A percentile compares a stretch with the other conserved stretches of the same genome.
Evolutionary conservation across 2,329 filamentous ascomycete genomes (phyloP).

Genomic region (Calonectria honghensis): DNA sequence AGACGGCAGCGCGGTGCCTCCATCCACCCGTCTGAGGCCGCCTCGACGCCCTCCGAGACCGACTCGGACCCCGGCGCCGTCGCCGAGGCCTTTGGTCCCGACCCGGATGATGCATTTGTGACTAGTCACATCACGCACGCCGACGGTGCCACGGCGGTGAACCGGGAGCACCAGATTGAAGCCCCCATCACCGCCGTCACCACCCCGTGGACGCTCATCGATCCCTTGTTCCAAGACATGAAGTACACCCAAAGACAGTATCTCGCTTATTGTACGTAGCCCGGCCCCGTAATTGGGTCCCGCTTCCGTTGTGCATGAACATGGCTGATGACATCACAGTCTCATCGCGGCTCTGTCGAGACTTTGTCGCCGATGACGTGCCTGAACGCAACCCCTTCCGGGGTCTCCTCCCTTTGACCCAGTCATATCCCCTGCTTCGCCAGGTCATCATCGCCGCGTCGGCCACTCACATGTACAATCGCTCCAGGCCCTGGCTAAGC

Average conservation of each 20-base stretch:
- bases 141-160: slow-evolving; percentile 46
- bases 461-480: slow-evolving; percentile 68
- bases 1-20: slow-evolving; percentile 21
- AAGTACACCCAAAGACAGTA: slow-evolving; percentile 66
- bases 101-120: slow-evolving; percentile 45
- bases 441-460: slow-evolving; percentile 70
- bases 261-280: slow-evolving; percentile 63
- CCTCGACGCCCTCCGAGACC: slow-evolving; percentile 40
- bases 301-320: slow-evolving; percentile 27
- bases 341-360: slow-evolving; percentile 70
- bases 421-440: slow-evolving; percentile 64
- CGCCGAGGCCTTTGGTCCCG: slow-evolving; percentile 25
- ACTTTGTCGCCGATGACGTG: slow-evolving; percentile 69
- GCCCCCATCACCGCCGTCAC: not conserved
- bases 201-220: slow-evolving; percentile 61
- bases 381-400: slow-evolving; percentile 68
- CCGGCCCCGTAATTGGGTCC: slow-evolving; percentile 34
- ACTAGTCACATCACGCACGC: slow-evolving; percentile 54
- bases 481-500: slow-evolving; percentile 59
- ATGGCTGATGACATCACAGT: slow-evolving; percentile 59
- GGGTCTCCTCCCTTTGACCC: slow-evolving; percentile 64
- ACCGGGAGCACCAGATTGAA: slow-evolving; percentile 39
- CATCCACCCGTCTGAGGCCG: slow-evolving; percentile 42
- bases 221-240: slow-evolving; percentile 72
- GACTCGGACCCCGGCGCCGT: slow-evolving; percentile 38